A percentile compares a stretch with the other conserved stretches of the same genome.
These are phyloP conservation scores for Agapanthus africanus DNA, from an alignment of 106 monocot species.

Conservation along the genomic window DNA sequence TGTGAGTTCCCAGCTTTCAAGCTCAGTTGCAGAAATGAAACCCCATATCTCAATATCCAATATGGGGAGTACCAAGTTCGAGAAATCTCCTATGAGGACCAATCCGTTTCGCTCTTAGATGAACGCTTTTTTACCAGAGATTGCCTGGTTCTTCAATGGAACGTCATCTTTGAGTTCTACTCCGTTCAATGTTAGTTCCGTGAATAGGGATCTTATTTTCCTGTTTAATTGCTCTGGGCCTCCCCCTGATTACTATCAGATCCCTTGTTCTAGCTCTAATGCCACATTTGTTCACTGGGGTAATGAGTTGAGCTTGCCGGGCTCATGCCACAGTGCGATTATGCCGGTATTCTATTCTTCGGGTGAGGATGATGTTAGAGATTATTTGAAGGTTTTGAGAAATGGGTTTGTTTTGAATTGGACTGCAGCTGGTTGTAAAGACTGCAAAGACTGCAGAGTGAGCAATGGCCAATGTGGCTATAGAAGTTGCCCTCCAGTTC, in stretches of 20 bases:
- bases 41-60: background rate
- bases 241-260: background rate
- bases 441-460: constrained; percentile 17
- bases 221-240: constrained; percentile 14
- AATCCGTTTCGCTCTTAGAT: constrained; percentile 8
- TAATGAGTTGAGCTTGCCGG: background rate
- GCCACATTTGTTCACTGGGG: background rate
- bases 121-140: background rate
- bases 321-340: background rate
- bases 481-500: constrained; percentile 5
- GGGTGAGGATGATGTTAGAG: background rate
- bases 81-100: constrained; percentile 27
- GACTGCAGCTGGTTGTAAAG: constrained; percentile 12
- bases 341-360: constrained; percentile 11
- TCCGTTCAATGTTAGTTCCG: constrained; percentile 21
- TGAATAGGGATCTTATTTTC: constrained; percentile 22
- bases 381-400: constrained; percentile 9
- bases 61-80: constrained; percentile 10
- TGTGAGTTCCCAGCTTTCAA: constrained; percentile 27
- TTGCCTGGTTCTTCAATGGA: background rate
- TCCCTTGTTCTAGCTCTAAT: background rate
- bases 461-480: constrained; percentile 32
- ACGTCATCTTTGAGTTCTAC: constrained; percentile 12
- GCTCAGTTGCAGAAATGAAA: constrained; percentile 13
- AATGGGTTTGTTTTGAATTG: constrained; percentile 22